phyloP scores from a whole-genome alignment of 495 filamentous ascomycete species.

The Penicillium turbatum region DNA sequence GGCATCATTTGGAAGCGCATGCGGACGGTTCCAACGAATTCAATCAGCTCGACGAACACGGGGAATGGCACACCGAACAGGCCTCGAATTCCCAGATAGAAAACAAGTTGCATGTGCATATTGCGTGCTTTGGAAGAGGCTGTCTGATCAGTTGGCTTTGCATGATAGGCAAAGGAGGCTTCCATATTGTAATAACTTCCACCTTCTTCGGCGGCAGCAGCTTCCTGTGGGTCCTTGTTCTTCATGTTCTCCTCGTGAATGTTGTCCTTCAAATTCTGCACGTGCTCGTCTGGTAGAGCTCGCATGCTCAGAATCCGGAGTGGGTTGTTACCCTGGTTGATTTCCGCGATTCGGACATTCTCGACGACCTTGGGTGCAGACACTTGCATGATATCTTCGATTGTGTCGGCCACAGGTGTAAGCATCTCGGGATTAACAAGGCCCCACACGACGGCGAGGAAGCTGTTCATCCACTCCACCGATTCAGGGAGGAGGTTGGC shows the following conservation, averaged over 20 bases:
- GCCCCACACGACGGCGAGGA: conserved; percentile 78
- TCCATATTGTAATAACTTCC: conserved; percentile 95
- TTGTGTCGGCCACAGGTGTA: conserved; percentile 61
- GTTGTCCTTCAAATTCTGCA: conserved; percentile 71
- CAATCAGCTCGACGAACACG: conserved; percentile 81
- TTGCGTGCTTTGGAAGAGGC: conserved; percentile 79
- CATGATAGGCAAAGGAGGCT: conserved; percentile 89
- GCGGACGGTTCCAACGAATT: conserved; percentile 81
- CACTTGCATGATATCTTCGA: conserved; percentile 95
- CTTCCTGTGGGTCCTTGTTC: conserved; percentile 79
- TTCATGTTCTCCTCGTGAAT: conserved; percentile 75
- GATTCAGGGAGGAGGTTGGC: conserved; percentile 89
- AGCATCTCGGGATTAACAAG: conserved; percentile 94
- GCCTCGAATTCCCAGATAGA: conserved; percentile 74
- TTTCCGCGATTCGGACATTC: conserved; percentile 93
- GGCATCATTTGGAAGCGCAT: conserved; percentile 80
- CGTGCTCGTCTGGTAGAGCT: conserved; percentile 77
- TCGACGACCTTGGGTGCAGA: conserved; percentile 85
- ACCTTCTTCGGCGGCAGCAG: conserved; percentile 84
- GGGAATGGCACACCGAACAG: conserved; percentile 83
- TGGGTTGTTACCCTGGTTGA: conserved; percentile 88
- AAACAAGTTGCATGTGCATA: conserved; percentile 95
- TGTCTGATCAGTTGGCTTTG: conserved; percentile 63
- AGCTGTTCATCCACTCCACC: conserved; percentile 91
- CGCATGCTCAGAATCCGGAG: conserved; percentile 85